Evolutionary conservation across 2,329 filamentous ascomycete genomes (phyloP), one percentile per base, ranked within the genome.

Genomic region (Graphium sp.): DNA sequence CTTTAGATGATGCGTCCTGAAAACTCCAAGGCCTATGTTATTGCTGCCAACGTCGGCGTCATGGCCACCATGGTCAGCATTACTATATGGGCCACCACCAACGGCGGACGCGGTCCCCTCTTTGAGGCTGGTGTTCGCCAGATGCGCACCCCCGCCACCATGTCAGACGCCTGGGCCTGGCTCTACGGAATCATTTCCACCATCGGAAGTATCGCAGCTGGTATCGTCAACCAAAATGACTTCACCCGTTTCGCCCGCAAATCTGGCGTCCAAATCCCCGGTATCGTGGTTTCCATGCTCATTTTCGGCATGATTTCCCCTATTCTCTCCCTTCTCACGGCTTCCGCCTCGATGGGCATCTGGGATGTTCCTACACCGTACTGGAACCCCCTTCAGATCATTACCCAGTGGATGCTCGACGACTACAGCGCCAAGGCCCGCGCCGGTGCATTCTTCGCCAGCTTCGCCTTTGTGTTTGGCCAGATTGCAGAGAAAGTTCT

Each of bases 1-100:
- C n/a, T n/a, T n/a, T n/a, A n/a, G n/a, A n/a, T 53, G 42, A 52
- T 64, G n/a, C 49, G 51, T 1, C 58, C 59, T 0, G 58, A 63
- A 33, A 53, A 52, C n/a, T 61, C 60, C 42, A 60, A 56, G 39
- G 41, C 55, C 5, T 56, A 56, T 0, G 62, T 63, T 35, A 43
- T 56, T 22, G 35, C 59, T 12, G 51, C 56, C 5, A 56, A 48
- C 26, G 38, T 49, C 5, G 58, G 55, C 39, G 60, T 54, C 31
- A 52, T 51, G 10, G 11, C 56, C 4, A 56, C 50, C 10, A 63
- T 63, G 58, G 26, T 62, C 7, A 41, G 42, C 28, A 62, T 64
- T 46, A 56, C 58, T 35, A 48, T 62, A 23, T 62, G 59, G 60
- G 50, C 57, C 2, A 40, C 62, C 5, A 39, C 49, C 4, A 48